Base-by-base conservation (phyloP, 2,329 filamentous ascomycete genomes). In the Diplocarpon mali region DNA sequence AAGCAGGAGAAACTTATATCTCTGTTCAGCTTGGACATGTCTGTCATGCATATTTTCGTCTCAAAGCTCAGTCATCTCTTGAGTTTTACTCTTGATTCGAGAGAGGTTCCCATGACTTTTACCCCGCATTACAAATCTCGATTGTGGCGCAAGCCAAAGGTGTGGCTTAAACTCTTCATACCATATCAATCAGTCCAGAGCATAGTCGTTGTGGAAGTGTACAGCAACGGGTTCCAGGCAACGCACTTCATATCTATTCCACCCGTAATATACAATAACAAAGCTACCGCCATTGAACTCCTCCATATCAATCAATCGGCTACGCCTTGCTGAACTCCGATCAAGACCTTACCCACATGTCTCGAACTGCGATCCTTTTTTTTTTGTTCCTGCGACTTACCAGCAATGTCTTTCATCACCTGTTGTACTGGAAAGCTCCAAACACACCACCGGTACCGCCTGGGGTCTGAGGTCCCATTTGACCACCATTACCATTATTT, bases 381-480 rank as follows among this genome's bases (percentile, higher is more conserved):
- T 35, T 15, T 16, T 6, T 17, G 35, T 29, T 31, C 17, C 28
- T 34, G 6, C 15, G 16, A 17, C 20, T 5, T 40, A 40, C 29
- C 38, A 28, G 38, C 38, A 34, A 35, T 12, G 8, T 12, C 15
- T 13, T 16, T 46, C 54, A 57, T 53, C 57, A 58, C 55, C 49
- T 61, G 46, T 44, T 57, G 39, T 59, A 62, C 37, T 60, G 55
- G 47, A 90, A 90, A 60, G 72, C 76, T 38, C 85, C 85, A 68
- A 90, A 88, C 17, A 81, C 78, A 32, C 43, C 38, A 31, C 2
- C 30, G 3, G 78, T 78, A 15, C 78, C 82, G 20, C 85, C 84
- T 1, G 86, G 86, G 7, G 86, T 92, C 73, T 88, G 80, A 30
- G 83, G 76, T 2, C 81, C 82, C 62, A 82, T 77, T 41, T 72